A percentile compares a stretch with the other conserved stretches of the same genome.
Evolutionary conservation across 345 rosid species (phyloP).

Genomic region (Rhodomyrtus tomentosa): DNA sequence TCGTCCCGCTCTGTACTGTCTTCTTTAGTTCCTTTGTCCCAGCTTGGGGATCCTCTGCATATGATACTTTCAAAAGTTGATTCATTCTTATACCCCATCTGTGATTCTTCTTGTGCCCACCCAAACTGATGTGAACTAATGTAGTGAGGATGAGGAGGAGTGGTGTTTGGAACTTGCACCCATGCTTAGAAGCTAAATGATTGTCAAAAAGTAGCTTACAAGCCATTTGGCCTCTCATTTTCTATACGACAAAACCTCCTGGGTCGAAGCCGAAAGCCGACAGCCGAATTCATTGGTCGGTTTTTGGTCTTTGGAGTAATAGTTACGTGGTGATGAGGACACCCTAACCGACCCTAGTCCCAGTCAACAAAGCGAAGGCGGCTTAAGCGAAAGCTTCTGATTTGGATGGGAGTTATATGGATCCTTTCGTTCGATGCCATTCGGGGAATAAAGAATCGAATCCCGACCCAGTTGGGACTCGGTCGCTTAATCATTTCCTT

Average conservation of each 20-base stretch:
- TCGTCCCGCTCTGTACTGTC: neutral
- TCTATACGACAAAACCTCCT: neutral
- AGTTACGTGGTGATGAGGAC: neutral
- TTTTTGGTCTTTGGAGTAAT: neutral
- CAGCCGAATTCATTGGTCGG: neutral
- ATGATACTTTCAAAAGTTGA: neutral
- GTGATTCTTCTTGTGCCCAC: neutral
- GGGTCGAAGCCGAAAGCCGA: neutral
- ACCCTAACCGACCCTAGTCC: neutral
- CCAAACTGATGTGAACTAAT: neutral
- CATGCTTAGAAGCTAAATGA: neutral
- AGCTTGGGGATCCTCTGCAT: neutral
- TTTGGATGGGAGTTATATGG: neutral
- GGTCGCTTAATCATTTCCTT: neutral
- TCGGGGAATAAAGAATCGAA: neutral
- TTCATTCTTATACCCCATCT: neutral
- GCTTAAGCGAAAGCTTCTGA: neutral
- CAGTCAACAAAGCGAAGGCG: neutral
- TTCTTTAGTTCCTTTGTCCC: neutral
- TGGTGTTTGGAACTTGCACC: neutral
- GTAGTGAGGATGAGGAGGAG: neutral
- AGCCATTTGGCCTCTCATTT: neutral
- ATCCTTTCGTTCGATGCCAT: neutral
- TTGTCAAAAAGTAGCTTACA: neutral
- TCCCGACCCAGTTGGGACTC: neutral